Evolutionary conservation across 2,329 filamentous ascomycete genomes (phyloP).

Genomic region (Penicillium nordicum): DNA sequence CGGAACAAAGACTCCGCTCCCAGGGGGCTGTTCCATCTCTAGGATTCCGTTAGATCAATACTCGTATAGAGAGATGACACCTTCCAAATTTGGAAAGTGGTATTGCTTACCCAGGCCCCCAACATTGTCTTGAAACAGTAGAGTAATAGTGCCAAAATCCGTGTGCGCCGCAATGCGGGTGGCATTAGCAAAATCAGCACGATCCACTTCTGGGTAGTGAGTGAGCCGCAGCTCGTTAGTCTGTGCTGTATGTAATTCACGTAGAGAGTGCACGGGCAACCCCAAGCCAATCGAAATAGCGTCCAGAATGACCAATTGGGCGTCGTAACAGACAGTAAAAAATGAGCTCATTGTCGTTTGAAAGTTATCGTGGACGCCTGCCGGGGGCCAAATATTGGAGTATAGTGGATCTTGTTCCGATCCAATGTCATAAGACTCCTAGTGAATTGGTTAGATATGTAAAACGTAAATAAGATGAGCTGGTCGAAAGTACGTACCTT

Average conservation of each 20-base stretch:
- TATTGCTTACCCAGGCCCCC: background rate
- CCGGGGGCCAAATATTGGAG: background rate
- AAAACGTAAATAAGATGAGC: background rate
- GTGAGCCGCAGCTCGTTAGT: background rate
- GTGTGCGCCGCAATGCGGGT: background rate
- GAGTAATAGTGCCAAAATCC: background rate
- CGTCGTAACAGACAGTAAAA: background rate
- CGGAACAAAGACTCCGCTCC: background rate
- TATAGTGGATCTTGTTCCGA: background rate
- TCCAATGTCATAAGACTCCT: background rate
- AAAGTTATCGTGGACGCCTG: background rate
- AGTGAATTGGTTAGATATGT: background rate
- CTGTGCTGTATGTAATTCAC: background rate
- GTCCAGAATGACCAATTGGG: background rate
- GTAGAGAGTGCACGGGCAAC: background rate
- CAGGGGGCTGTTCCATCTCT: background rate
- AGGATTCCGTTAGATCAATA: background rate
- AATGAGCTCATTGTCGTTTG: background rate
- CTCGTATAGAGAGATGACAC: background rate
- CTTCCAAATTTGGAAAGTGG: background rate
- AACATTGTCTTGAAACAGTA: background rate
- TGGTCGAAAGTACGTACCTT: background rate
- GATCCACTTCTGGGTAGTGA: background rate
- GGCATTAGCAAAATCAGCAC: background rate
- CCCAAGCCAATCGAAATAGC: background rate